Conservation (phyloP, 805 yeast genomes). For the Peterozyma xylosa region DNA sequence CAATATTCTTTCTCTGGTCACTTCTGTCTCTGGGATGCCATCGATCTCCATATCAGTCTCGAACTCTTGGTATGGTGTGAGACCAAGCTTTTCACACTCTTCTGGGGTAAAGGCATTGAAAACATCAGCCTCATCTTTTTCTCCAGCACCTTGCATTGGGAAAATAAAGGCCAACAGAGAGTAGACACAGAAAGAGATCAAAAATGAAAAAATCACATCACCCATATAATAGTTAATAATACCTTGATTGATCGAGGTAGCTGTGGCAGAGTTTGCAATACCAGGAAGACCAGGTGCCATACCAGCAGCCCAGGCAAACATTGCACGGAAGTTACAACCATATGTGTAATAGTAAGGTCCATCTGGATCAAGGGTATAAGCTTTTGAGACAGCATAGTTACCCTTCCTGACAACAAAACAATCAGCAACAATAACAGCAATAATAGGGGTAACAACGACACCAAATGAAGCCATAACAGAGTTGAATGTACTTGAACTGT, state of each 20-base stretch:
- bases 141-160: slow-evolving; percentile 27
- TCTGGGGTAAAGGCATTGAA: slow-evolving; percentile 21
- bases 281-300: slow-evolving; percentile 33
- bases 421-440: slow-evolving; percentile 27
- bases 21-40: no score
- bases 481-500: slow-evolving; percentile 25
- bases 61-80: no score
- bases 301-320: slow-evolving; percentile 23
- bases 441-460: slow-evolving; percentile 27
- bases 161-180: slow-evolving; percentile 18
- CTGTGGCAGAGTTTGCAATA: slow-evolving; percentile 21
- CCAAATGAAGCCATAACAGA: slow-evolving; percentile 31
- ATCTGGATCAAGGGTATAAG: slow-evolving; percentile 20
- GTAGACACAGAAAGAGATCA: slow-evolving; percentile 19
- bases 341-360: slow-evolving; percentile 21
- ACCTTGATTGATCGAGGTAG: slow-evolving; percentile 13
- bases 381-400: slow-evolving; percentile 23
- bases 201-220: slow-evolving; percentile 22
- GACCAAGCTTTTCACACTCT: slow-evolving; percentile 19
- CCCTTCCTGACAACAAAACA: slow-evolving; percentile 24
- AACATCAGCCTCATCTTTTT: slow-evolving; percentile 25
- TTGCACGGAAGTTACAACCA: slow-evolving; percentile 24
- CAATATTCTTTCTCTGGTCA: no score
- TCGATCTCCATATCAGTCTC: no score
- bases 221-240: slow-evolving; percentile 22